phyloP scores from a whole-genome alignment of 2,329 filamentous ascomycete species.

The Beauveria brongniartii region DNA sequence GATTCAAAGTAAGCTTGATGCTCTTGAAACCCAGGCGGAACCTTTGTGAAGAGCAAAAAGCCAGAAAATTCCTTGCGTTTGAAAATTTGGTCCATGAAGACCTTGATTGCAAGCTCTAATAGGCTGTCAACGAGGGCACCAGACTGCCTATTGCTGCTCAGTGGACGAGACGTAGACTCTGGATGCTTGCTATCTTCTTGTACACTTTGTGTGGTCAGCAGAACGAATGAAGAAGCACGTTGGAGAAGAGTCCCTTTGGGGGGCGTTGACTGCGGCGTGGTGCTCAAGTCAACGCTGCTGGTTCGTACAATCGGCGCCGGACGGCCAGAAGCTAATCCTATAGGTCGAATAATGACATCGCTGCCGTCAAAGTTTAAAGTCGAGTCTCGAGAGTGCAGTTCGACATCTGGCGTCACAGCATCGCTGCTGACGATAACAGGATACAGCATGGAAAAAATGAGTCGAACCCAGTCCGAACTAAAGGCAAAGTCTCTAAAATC shows the following conservation, averaged over 20 bases:
- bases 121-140: conserved; percentile 69
- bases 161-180: conserved; percentile 39
- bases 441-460: conserved; percentile 73
- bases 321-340: conserved; percentile 48
- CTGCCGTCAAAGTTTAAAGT: conserved; percentile 77
- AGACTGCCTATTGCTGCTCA: not conserved
- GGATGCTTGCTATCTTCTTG: conserved; percentile 38
- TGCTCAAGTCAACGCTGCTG: conserved; percentile 46
- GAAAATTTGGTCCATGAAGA: conserved; percentile 82
- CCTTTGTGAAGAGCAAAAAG: conserved; percentile 76
- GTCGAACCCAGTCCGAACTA: conserved; percentile 71
- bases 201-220: conserved; percentile 61
- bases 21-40: conserved; percentile 86
- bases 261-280: conserved; percentile 38
- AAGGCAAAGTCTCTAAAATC: conserved; percentile 78
- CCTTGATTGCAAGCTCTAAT: conserved; percentile 65
- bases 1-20: conserved; percentile 95
- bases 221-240: conserved; percentile 83
- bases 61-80: conserved; percentile 84
- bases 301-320: conserved; percentile 67
- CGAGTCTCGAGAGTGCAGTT: conserved; percentile 77
- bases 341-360: conserved; percentile 73
- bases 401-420: conserved; percentile 71
- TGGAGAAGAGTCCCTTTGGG: conserved; percentile 55
- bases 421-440: conserved; percentile 84